Evolutionary conservation across 495 filamentous ascomycete genomes (phyloP).

Genomic region (Xylaria bambusicola): DNA sequence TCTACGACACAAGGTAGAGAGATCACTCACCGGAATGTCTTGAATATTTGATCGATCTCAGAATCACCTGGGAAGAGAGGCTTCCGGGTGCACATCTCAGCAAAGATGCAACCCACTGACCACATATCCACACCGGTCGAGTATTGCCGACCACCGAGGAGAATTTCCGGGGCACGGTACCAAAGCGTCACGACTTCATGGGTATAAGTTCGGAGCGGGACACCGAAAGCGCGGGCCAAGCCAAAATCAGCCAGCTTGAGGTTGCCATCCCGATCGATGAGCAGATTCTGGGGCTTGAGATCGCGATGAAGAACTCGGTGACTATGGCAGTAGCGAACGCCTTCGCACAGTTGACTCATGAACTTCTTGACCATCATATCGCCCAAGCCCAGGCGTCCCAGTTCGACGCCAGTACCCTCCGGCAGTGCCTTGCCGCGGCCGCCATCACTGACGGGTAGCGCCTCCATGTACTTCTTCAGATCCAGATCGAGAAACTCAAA

Average conservation of each 20-base stretch:
- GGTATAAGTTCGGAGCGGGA: conserved; percentile 94
- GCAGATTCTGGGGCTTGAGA: conserved; percentile 95
- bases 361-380: conserved; percentile 95
- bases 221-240: conserved; percentile 92
- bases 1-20: background rate
- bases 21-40: conserved; percentile 83
- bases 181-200: conserved; percentile 99
- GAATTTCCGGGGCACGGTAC: conserved; percentile 97
- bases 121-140: conserved; percentile 99
- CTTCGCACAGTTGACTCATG: conserved; percentile 90
- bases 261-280: conserved; percentile 94
- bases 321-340: conserved; percentile 92
- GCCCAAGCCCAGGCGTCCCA: conserved; percentile 76
- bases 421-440: conserved; percentile 86
- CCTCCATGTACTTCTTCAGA: conserved; percentile 99
- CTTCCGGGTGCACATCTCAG: conserved; percentile 99
- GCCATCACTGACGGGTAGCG: conserved; percentile 85
- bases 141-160: conserved; percentile 96
- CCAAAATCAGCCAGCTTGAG: conserved; percentile 98
- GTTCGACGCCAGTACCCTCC: conserved; percentile 68
- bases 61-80: conserved; percentile 97
- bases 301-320: conserved; percentile 94
- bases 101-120: conserved; percentile 98
- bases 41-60: conserved; percentile 99
- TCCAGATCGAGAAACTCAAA: conserved; percentile 94